These are phyloP conservation scores for Vigna trinervia DNA, from an alignment of 306 rosid genomes.

Conservation along the genomic window DNA sequence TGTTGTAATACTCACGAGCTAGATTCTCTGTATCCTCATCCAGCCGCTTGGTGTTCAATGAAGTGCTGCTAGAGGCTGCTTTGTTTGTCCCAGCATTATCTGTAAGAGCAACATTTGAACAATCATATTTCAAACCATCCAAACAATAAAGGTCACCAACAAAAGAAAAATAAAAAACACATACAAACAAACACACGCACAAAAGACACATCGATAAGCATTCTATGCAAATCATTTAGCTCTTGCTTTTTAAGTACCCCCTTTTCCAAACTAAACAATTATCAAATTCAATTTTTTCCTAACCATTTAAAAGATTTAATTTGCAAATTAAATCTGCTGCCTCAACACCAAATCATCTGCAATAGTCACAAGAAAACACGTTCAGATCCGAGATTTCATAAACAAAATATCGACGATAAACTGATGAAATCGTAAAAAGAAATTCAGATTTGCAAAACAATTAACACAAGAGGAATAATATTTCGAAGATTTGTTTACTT, in stretches of 20 bases:
- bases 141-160: not conserved
- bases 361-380: slow-evolving; percentile 1
- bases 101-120: slow-evolving; percentile 29
- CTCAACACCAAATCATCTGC: slow-evolving; percentile 27
- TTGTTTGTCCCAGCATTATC: slow-evolving; percentile 76
- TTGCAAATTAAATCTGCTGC: slow-evolving; percentile 17
- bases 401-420: not conserved
- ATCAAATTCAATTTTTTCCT: slow-evolving; percentile 21
- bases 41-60: slow-evolving; percentile 84
- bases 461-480: not conserved
- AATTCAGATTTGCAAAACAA: not conserved
- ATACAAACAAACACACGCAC: not conserved
- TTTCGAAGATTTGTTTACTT: not conserved
- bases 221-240: not conserved
- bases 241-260: too few relatives aligned
- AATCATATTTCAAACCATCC: slow-evolving; percentile 1
- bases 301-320: slow-evolving; percentile 28
- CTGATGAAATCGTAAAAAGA: not conserved
- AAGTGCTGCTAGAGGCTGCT: slow-evolving; percentile 85
- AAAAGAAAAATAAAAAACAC: not conserved
- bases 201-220: not conserved
- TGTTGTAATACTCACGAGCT: slow-evolving; percentile 64
- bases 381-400: slow-evolving; percentile 5
- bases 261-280: not conserved
- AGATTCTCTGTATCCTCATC: slow-evolving; percentile 89